Conservation (phyloP, 176 grass and related monocot species). For the Typha latifolia region DNA sequence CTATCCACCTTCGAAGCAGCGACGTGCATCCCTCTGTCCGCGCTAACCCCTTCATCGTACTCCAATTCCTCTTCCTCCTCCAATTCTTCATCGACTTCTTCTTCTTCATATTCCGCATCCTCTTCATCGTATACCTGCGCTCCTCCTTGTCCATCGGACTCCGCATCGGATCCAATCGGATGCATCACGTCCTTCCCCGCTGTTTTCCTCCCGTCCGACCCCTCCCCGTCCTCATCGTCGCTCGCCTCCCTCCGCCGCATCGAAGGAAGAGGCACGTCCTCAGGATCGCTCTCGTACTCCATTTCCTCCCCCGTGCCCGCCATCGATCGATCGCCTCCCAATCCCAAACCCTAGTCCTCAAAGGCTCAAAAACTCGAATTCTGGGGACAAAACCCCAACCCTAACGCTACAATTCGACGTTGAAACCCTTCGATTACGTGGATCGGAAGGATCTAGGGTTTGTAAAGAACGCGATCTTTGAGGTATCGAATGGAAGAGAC, state of each 20-base stretch:
- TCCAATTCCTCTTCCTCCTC: constrained; percentile 7
- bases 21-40: not conserved
- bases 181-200: constrained; percentile 1
- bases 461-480: not conserved
- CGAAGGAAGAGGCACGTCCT: constrained; percentile 55
- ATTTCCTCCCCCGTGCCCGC: constrained; percentile 4
- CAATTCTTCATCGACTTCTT: constrained; percentile 14
- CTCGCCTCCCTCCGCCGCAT: constrained; percentile 72
- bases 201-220: constrained; percentile 6
- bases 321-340: not conserved
- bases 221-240: constrained; percentile 68
- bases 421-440: not conserved
- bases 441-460: not conserved
- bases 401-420: not conserved
- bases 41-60: not conserved
- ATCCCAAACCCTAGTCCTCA: not conserved
- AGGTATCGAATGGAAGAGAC: not conserved
- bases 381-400: not conserved
- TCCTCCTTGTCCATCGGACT: constrained; percentile 74
- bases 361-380: no score
- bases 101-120: constrained; percentile 11
- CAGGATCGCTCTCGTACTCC: constrained; percentile 94
- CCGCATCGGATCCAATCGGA: constrained; percentile 47
- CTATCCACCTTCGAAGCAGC: not conserved
- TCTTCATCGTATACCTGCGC: constrained; percentile 67